Percentiles rank a stretch among this genome's conserved stretches.
These are phyloP conservation scores for Suillus sp. DNA, from an alignment of 768 basidiomycete genomes.

Conservation along the genomic window DNA sequence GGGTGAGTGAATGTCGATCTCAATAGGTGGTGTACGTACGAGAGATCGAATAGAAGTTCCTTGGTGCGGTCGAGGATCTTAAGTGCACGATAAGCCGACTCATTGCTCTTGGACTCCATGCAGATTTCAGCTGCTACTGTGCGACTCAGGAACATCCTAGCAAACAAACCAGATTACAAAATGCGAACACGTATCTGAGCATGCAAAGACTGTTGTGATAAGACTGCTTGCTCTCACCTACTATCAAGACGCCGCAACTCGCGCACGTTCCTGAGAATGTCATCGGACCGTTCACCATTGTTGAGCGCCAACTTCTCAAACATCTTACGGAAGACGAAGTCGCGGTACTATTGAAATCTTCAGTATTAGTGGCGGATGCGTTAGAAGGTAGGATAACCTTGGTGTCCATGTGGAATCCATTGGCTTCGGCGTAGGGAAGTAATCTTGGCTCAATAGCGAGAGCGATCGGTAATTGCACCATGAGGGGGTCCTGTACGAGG, in stretches of 20 bases:
- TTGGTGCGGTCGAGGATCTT: conserved; percentile 67
- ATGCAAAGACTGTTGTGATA: not conserved
- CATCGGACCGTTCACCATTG: conserved; percentile 56
- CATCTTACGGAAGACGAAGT: conserved; percentile 88
- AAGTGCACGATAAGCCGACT: conserved; percentile 66
- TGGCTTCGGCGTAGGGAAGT: conserved; percentile 67
- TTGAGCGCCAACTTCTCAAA: conserved; percentile 59
- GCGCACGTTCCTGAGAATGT: conserved; percentile 69
- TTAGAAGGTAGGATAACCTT: conserved; percentile 48
- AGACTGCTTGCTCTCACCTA: conserved; percentile 44
- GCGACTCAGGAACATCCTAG: conserved; percentile 79
- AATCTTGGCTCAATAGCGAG: conserved; percentile 77
- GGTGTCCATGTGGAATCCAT: conserved; percentile 79
- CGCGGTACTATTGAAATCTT: conserved; percentile 58
- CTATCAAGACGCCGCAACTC: conserved; percentile 71
- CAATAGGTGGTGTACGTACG: conserved; percentile 42
- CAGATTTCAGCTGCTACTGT: conserved; percentile 84
- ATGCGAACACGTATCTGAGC: conserved; percentile 11
- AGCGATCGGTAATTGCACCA: conserved; percentile 74
- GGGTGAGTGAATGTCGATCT: not conserved
- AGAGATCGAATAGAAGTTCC: conserved; percentile 66
- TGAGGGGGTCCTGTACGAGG: conserved; percentile 66
- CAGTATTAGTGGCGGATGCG: conserved; percentile 8
- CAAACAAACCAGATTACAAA: not conserved
- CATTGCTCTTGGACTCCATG: conserved; percentile 77